Evolutionary conservation across 2,329 filamentous ascomycete species (phyloP).

Genomic region (Pseudogymnoascus sp.): DNA sequence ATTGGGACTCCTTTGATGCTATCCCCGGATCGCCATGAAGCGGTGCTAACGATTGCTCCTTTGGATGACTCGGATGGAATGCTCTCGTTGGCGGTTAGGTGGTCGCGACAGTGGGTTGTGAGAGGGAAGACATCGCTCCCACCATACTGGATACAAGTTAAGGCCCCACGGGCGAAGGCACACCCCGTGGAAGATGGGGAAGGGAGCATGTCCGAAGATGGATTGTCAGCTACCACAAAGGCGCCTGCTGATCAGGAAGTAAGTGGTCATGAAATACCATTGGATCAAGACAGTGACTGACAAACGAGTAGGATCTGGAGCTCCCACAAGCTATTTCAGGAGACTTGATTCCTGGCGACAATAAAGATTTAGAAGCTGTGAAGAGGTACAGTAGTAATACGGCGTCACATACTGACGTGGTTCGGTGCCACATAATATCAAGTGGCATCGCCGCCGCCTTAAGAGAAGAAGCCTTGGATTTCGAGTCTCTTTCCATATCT

Average conservation of each 20-base stretch:
- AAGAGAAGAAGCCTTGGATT: conserved; percentile 6
- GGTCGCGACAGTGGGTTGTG: conserved; percentile 48
- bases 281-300: neutral
- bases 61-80: conserved; percentile 56
- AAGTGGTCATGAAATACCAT: neutral
- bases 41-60: conserved; percentile 47
- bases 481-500: conserved; percentile 17
- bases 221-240: neutral
- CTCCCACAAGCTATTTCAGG: neutral
- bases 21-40: conserved; percentile 43
- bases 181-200: neutral
- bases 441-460: neutral
- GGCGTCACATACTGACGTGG: neutral
- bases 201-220: neutral
- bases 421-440: conserved; percentile 5
- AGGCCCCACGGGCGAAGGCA: conserved; percentile 26
- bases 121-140: conserved; percentile 47
- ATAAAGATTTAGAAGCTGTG: neutral
- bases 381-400: neutral
- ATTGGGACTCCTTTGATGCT: conserved; percentile 51
- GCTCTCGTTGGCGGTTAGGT: conserved; percentile 50
- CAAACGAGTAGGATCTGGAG: neutral
- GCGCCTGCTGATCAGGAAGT: neutral
- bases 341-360: neutral
- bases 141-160: conserved; percentile 52